These are phyloP conservation scores for Alloteropsis semialata DNA, from an alignment of 176 grass and related monocot species.

Conservation along the genomic window DNA sequence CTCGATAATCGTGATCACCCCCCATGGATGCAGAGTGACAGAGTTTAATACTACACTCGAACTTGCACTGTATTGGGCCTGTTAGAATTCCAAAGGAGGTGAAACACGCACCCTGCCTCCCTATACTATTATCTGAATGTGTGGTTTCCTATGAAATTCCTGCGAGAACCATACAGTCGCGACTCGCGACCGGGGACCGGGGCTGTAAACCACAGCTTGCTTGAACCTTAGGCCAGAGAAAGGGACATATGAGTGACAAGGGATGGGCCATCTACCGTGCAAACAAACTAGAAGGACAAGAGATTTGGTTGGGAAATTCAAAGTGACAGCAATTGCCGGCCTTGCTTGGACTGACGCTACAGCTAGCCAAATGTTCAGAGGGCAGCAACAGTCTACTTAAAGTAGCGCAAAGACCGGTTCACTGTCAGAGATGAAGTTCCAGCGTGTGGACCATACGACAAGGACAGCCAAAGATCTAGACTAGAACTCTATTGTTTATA, in stretches of 20 bases:
- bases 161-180: neutral
- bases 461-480: neutral
- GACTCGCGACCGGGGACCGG: too few relatives aligned
- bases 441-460: conserved; percentile 15
- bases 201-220: neutral
- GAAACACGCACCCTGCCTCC: neutral
- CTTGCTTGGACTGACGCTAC: neutral
- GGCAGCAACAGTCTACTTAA: neutral
- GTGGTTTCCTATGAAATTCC: neutral
- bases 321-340: neutral
- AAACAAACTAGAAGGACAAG: neutral
- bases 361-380: neutral
- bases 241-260: neutral
- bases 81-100: neutral
- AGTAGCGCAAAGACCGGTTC: neutral
- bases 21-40: neutral
- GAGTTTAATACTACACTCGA: neutral
- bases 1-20: neutral
- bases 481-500: neutral
- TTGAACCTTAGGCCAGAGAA: neutral
- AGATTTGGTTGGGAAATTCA: neutral
- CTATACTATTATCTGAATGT: neutral
- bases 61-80: neutral
- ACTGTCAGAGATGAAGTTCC: neutral
- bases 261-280: neutral